Base-by-base conservation (phyloP, 2,329 filamentous ascomycete genomes). In the Epichloe amarillans region DNA sequence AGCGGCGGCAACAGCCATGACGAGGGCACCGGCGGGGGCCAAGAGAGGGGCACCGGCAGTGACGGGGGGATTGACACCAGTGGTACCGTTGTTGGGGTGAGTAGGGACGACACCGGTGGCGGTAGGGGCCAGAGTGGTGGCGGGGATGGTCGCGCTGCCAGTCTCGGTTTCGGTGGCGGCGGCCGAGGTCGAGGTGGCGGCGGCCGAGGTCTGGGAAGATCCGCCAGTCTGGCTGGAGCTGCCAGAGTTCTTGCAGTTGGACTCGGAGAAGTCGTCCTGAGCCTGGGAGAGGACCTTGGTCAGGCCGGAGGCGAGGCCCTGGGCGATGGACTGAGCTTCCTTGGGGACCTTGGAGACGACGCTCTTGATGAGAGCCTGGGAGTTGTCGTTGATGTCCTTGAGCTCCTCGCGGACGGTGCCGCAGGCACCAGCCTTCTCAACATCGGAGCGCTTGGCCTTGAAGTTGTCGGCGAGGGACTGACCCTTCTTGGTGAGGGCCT, bases 341-440 rank as follows among this genome's bases (percentile, higher is more conserved):
- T 54, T 47, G 33, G 63, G 63, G 2, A 64, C 59, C 58, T 65
- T 65, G 47, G 30, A 26, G 19, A 66, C 58, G 38, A 63, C 55
- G 36, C 61, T 50, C n/a, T 59, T 51, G 50, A 64, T 65, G 23
- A 66, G 61, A n/a, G 49, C 51, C 52, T 60, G 42, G 4, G 60
- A 59, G 50, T 54, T 54, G 2, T 35, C 44, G 55, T 57, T 58
- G 50, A 65, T 57, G 45, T 57, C 50, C 30, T n/a, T 42, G 33
- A 63, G 50, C 50, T 61, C 52, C n/a, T 54, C 23, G 46, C 57
- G 56, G 43, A 62, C 57, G 39, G 56, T 52, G 19, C 51, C 53
- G 56, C 64, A 66, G 4, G 61, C 58, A 48, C 55, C 56, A 30
- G 60, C 61, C 50, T 62, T 56, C 51, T 64, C 48, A 45, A 66